Conservation (phyloP, 2,329 filamentous ascomycete species). For the Arthrinium phaeospermum region DNA sequence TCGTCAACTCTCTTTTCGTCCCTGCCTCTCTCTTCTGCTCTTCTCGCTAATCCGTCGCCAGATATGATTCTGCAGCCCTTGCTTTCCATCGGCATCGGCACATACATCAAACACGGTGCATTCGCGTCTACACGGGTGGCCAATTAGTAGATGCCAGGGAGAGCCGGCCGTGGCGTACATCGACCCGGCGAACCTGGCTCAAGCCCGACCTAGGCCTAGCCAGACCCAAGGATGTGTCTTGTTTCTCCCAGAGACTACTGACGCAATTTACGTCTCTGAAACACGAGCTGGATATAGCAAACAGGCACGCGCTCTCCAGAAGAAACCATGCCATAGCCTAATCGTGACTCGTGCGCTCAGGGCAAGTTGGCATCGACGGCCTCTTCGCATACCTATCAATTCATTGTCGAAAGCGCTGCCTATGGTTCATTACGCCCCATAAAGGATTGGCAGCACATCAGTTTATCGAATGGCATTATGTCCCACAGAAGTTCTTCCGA, state of each 20-base stretch:
- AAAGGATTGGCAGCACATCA: too few relatives aligned
- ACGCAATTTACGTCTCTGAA: conserved; percentile 8
- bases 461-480: too few relatives aligned
- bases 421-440: too few relatives aligned
- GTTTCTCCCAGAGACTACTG: conserved; percentile 13
- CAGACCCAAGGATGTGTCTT: conserved; percentile 9
- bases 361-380: not conserved
- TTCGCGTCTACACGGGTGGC: not conserved
- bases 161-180: not conserved
- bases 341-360: not conserved
- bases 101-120: not conserved
- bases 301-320: conserved; percentile 7
- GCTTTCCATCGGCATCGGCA: not conserved
- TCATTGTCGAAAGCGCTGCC: not conserved
- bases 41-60: not conserved
- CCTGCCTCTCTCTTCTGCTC: not conserved
- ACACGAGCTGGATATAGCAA: conserved; percentile 13
- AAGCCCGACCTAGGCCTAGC: not conserved
- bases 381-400: not conserved
- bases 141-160: not conserved
- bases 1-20: not conserved
- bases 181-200: not conserved
- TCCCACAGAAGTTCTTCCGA: too few relatives aligned
- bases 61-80: not conserved
- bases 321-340: not conserved